A percentile compares a stretch with the other conserved stretches of the same genome.
Evolutionary conservation across 2,329 filamentous ascomycete species (phyloP).

Genomic region (Akanthomyces lecanii): DNA sequence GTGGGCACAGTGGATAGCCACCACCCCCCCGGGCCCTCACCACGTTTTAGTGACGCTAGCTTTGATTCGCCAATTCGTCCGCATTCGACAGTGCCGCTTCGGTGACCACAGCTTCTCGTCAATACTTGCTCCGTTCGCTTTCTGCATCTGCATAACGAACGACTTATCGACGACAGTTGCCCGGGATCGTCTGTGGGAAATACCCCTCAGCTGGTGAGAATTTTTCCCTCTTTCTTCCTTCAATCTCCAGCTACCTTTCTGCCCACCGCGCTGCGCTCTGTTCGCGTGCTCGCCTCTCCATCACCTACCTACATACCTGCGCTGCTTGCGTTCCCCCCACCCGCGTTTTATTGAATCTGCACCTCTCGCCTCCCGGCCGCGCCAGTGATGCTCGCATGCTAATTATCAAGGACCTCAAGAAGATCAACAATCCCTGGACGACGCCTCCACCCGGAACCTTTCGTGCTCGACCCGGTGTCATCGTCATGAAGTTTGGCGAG

Average conservation of each 20-base stretch:
- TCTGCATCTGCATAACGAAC: constrained; percentile 4
- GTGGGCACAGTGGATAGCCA: neutral
- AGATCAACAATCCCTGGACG: constrained; percentile 39
- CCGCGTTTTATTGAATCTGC: neutral
- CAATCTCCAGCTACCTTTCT: neutral
- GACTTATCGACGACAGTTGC: neutral
- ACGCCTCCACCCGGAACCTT: constrained; percentile 30
- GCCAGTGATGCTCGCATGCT: constrained; percentile 37
- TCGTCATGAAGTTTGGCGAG: constrained; percentile 85
- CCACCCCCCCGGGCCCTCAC: constrained; percentile 9
- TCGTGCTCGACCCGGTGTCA: constrained; percentile 44
- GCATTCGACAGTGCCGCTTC: neutral
- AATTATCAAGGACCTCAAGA: constrained; percentile 49
- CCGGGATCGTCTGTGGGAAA: neutral
- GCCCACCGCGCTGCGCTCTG: neutral
- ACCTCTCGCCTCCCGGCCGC: neutral
- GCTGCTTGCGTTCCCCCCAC: neutral
- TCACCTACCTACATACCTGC: neutral
- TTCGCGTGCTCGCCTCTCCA: neutral
- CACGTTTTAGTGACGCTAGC: constrained; percentile 23
- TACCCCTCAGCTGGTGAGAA: constrained; percentile 4
- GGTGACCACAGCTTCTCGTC: neutral
- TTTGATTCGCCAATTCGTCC: constrained; percentile 25
- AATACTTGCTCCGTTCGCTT: constrained; percentile 2
- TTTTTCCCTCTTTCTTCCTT: neutral